Evolutionary conservation across 345 rosid species (phyloP).

Genomic region (Melaleuca alternifolia): DNA sequence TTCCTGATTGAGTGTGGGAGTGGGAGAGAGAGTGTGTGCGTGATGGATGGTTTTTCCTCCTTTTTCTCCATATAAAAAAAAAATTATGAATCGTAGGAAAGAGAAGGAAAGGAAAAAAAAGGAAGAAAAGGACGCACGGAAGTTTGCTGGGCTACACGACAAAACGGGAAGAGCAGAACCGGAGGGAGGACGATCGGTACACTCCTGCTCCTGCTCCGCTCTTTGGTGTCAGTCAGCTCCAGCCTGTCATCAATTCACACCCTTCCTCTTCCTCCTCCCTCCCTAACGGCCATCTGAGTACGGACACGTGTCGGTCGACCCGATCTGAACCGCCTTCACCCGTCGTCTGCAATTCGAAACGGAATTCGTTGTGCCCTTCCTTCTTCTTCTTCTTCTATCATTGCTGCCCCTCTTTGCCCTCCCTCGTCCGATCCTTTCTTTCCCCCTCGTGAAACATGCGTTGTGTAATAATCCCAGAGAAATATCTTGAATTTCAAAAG

Average conservation of each 20-base stretch:
- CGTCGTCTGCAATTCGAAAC: slow-evolving; percentile 2
- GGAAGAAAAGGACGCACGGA: slow-evolving; percentile 23
- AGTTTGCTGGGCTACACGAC: slow-evolving; percentile 36
- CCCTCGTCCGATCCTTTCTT: not conserved
- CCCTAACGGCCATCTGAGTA: slow-evolving; percentile 17
- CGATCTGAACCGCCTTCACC: slow-evolving; percentile 20
- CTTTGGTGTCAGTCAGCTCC: slow-evolving; percentile 33
- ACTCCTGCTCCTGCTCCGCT: not conserved
- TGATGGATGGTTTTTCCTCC: not conserved
- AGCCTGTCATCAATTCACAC: slow-evolving; percentile 24
- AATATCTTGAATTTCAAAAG: too few species aligned
- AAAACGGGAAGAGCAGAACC: slow-evolving; percentile 25
- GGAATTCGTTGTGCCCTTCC: too few species aligned
- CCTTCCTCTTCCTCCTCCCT: not conserved
- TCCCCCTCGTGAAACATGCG: not conserved
- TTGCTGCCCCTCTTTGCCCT: too few species aligned
- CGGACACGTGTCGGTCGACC: slow-evolving; percentile 29
- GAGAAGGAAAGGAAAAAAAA: not conserved
- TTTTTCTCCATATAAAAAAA: not conserved
- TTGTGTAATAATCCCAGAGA: too few species aligned
- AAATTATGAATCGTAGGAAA: not conserved
- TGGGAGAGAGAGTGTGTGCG: not conserved
- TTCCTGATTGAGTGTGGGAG: not conserved
- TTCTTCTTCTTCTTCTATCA: too few species aligned
- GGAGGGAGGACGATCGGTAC: slow-evolving; percentile 25